Evolutionary conservation across 352 stramenopile species (phyloP).

Genomic region (Phytopythium sindhum): DNA sequence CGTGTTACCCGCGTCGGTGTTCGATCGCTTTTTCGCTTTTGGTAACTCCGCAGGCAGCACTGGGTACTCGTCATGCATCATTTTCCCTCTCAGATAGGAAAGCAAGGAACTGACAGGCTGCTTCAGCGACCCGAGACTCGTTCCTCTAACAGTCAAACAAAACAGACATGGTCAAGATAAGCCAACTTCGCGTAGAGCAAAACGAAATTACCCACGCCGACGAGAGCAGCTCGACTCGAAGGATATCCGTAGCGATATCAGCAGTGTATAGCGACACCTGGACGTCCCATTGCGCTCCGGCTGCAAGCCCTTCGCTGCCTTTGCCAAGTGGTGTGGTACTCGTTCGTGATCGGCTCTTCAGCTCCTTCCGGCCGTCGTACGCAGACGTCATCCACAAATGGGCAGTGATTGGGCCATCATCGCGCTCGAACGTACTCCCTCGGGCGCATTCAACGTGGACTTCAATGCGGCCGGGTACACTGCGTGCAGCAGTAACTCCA

Average conservation of each 20-base stretch:
- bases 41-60: neutral
- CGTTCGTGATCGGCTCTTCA: conserved; percentile 18
- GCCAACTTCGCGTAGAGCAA: neutral
- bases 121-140: conserved; percentile 31
- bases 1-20: neutral
- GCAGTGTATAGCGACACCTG: conserved; percentile 36
- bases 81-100: conserved; percentile 7
- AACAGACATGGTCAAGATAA: neutral
- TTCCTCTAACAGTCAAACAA: conserved; percentile 16
- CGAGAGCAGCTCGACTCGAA: conserved; percentile 34
- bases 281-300: conserved; percentile 23
- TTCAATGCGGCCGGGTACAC: conserved; percentile 30
- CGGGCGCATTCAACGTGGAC: conserved; percentile 28
- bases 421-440: conserved; percentile 2
- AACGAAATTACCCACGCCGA: conserved; percentile 18
- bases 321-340: no score
- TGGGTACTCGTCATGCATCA: conserved; percentile 19
- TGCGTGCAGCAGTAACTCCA: no score
- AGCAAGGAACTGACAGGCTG: conserved; percentile 22
- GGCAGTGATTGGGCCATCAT: conserved; percentile 16
- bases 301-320: neutral
- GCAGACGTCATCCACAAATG: conserved; percentile 40
- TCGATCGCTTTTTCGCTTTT: neutral
- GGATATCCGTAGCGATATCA: conserved; percentile 28
- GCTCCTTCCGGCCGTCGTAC: conserved; percentile 25